These are phyloP conservation scores for Boletus sp. DNA, from an alignment of 1,284 basidiomycete species.

Conservation along the genomic window DNA sequence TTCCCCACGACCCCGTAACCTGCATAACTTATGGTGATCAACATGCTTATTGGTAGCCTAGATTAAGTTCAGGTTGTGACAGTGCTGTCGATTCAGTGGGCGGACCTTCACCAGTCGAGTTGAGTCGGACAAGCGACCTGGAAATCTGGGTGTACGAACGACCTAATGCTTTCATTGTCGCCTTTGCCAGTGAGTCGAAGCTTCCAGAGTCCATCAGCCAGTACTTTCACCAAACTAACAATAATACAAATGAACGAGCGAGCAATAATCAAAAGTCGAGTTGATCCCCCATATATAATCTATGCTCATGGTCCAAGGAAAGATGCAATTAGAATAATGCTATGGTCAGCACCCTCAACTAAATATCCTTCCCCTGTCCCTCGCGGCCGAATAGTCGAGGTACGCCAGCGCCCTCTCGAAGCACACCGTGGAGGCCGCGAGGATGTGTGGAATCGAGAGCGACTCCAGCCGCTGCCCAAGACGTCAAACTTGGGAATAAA, in stretches of 20 bases:
- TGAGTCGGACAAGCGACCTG: too few relatives aligned
- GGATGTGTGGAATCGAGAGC: constrained; percentile 14
- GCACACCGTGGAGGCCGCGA: constrained; percentile 1
- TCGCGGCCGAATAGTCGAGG: constrained; percentile 29
- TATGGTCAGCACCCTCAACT: constrained; percentile 10
- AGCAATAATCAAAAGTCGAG: constrained; percentile 2
- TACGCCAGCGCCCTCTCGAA: constrained; percentile 20
- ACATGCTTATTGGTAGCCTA: too few relatives aligned
- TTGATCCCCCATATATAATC: constrained; percentile 2
- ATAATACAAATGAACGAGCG: constrained; percentile 14
- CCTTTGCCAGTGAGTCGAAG: too few relatives aligned
- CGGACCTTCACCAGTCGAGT: too few relatives aligned
- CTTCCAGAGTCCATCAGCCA: too few relatives aligned
- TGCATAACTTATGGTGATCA: too few relatives aligned
- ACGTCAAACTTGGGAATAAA: constrained; percentile 34
- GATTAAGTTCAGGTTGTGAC: too few relatives aligned
- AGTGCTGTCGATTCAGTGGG: too few relatives aligned
- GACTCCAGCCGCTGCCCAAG: constrained; percentile 32
- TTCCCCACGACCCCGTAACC: too few relatives aligned
- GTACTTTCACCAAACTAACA: constrained; percentile 6
- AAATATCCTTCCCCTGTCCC: constrained; percentile 34
- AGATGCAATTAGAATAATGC: neutral
- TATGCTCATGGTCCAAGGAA: neutral
- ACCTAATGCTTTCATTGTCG: too few relatives aligned
- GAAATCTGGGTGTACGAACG: too few relatives aligned